Base-by-base conservation (phyloP, 1,284 basidiomycete genomes). In the Mycosarcoma mackinlayi region DNA sequence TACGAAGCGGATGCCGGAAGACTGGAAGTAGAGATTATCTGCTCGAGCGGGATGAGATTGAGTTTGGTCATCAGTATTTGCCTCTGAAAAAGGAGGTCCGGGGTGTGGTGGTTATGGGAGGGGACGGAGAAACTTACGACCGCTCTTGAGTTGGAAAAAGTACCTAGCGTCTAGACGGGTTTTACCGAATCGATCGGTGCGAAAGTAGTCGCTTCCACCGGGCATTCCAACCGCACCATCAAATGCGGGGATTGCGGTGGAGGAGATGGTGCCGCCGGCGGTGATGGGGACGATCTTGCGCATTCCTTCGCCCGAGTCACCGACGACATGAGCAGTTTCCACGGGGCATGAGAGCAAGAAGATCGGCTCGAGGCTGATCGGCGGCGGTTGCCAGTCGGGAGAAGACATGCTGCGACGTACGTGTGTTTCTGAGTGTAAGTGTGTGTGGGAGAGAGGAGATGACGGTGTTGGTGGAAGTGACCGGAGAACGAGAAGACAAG, bases 201-300 rank as follows among this genome's bases (percentile, higher is more conserved):
- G 66, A 40, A 57, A 60, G 33, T 69, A 64, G 49, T 69, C 66
- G 39, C 51, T 56, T 3, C 66, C 66, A 4, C 66, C 66, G 5
- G 50, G 45, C 39, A 53, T 51, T 6, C 49, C 53, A 1, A 48
- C 14, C 0, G 60, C 66, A 1, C 61, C 66, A 28, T 60, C 61
- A 37, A 69, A 31, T 0, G 60, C 56, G 7, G 61, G 61, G 23
- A 55, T 35, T 8, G 31, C n/a, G 19, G 30, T 9, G 14, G 58
- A 62, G 10, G 37, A 34, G 19, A 68, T 62, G 23, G 7, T 25
- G 9, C 65, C 65, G 11, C 54, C 47, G 6, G 49, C 21, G 6
- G 42, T 23, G 51, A 68, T 68, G 28, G 66, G 61, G 4, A 64
- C 66, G 33, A 69, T 60, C 28, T 64, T 63, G 38, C 66, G 60